phyloP scores from a whole-genome alignment of 306 rosid species.

The Ammopiptanthus mongolicus region DNA sequence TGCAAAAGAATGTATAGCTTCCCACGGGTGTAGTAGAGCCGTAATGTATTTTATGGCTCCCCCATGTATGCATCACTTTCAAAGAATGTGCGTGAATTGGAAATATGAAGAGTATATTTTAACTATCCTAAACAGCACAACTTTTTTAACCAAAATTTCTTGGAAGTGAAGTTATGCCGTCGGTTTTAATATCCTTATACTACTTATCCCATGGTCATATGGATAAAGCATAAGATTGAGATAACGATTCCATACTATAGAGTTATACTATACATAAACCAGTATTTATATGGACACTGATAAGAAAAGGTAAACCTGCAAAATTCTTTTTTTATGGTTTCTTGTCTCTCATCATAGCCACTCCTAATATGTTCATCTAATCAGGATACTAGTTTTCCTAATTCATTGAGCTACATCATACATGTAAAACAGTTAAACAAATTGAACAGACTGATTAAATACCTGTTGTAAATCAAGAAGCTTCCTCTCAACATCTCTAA shows the following conservation, averaged over 20 bases:
- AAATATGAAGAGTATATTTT: not conserved
- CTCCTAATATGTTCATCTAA: not conserved
- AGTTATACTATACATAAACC: not conserved
- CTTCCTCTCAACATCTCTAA: constrained; percentile 83
- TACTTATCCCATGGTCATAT: not conserved
- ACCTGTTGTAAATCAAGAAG: constrained; percentile 92
- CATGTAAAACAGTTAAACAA: not conserved
- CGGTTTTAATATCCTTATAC: not conserved
- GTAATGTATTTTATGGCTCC: not conserved
- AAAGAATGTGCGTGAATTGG: not conserved
- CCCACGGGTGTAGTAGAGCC: not conserved
- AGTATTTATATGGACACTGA: no score
- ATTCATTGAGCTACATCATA: not conserved
- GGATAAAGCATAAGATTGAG: not conserved
- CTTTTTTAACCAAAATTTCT: not conserved
- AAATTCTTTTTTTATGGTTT: not conserved
- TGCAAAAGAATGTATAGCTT: not conserved
- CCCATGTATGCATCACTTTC: not conserved
- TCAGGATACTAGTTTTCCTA: not conserved
- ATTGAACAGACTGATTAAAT: constrained; percentile 15
- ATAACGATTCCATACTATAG: not conserved
- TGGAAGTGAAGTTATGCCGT: not conserved
- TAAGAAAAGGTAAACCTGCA: not conserved
- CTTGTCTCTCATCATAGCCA: not conserved
- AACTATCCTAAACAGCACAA: not conserved